phyloP scores from a whole-genome alignment of 2,329 filamentous ascomycete species.

The Neospermospora avenae region DNA sequence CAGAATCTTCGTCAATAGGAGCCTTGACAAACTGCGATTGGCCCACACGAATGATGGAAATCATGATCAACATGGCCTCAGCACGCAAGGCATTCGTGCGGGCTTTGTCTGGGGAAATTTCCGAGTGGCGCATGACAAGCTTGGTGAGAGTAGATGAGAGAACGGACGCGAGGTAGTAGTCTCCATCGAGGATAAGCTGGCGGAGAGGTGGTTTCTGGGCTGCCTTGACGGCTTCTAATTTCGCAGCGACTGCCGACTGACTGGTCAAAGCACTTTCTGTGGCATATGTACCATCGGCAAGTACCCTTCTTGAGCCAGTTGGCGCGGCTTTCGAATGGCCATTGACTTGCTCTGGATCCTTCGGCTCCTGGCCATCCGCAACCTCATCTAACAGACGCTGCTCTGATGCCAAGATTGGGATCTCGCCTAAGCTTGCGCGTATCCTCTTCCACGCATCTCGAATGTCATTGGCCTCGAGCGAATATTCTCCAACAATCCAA shows the following conservation, averaged over 20 bases:
- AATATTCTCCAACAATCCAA: constrained; percentile 98
- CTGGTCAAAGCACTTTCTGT: constrained; percentile 96
- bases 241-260: constrained; percentile 83
- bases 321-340: constrained; percentile 76
- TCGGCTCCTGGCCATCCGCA: constrained; percentile 63
- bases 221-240: constrained; percentile 92
- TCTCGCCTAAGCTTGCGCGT: constrained; percentile 88
- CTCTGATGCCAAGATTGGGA: constrained; percentile 93
- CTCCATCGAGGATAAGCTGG: constrained; percentile 92
- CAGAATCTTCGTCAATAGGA: constrained; percentile 93
- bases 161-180: constrained; percentile 93
- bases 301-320: constrained; percentile 82
- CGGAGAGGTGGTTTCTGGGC: constrained; percentile 93
- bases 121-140: constrained; percentile 93
- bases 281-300: constrained; percentile 95
- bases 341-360: constrained; percentile 66
- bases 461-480: constrained; percentile 88
- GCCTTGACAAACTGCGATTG: constrained; percentile 99
- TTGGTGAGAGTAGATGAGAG: constrained; percentile 96
- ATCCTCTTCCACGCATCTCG: constrained; percentile 96
- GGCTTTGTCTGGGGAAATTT: constrained; percentile 80
- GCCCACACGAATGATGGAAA: constrained; percentile 94
- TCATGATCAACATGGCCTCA: constrained; percentile 99
- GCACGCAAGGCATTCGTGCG: constrained; percentile 92
- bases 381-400: constrained; percentile 87